Conservation (phyloP, 1,139 yeast genomes). For the Blastobotrys proliferans region DNA sequence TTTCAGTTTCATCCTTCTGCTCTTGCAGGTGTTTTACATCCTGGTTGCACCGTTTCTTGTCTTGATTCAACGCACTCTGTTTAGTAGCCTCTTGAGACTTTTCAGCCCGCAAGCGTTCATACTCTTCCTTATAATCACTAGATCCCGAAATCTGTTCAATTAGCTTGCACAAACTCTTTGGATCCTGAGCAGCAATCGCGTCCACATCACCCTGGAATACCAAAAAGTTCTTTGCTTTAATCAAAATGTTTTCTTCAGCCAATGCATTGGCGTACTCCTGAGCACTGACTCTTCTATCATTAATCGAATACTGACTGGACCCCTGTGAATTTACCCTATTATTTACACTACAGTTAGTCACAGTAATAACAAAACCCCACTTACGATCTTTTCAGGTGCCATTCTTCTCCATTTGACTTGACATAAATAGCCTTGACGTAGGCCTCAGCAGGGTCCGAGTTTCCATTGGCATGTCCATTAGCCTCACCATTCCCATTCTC, state of each 20-base stretch:
- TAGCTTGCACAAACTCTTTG: constrained; percentile 66
- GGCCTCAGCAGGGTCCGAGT: constrained; percentile 54
- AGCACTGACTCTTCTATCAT: constrained; percentile 59
- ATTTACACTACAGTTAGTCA: not conserved
- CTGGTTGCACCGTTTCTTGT: constrained; percentile 66
- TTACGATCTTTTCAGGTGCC: constrained; percentile 29
- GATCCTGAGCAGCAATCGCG: constrained; percentile 83
- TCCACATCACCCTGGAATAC: constrained; percentile 98
- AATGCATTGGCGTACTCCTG: constrained; percentile 61
- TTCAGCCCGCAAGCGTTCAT: constrained; percentile 62
- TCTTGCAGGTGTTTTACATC: constrained; percentile 79
- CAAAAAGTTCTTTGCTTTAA: constrained; percentile 84
- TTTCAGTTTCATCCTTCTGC: constrained; percentile 69
- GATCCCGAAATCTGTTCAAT: constrained; percentile 87
- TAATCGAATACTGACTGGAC: constrained; percentile 63
- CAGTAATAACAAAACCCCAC: constrained; percentile 10
- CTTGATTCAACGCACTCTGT: constrained; percentile 58
- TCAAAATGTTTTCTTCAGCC: constrained; percentile 77
- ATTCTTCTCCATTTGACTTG: constrained; percentile 44
- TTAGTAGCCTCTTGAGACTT: constrained; percentile 57
- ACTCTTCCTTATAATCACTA: constrained; percentile 59
- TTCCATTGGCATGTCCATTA: constrained; percentile 4
- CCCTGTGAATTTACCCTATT: constrained; percentile 40
- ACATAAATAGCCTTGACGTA: constrained; percentile 80
- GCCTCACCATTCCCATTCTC: constrained; percentile 22